Base-by-base conservation (phyloP, 164 flowering plant species). In the Hamamelis virginiana region DNA sequence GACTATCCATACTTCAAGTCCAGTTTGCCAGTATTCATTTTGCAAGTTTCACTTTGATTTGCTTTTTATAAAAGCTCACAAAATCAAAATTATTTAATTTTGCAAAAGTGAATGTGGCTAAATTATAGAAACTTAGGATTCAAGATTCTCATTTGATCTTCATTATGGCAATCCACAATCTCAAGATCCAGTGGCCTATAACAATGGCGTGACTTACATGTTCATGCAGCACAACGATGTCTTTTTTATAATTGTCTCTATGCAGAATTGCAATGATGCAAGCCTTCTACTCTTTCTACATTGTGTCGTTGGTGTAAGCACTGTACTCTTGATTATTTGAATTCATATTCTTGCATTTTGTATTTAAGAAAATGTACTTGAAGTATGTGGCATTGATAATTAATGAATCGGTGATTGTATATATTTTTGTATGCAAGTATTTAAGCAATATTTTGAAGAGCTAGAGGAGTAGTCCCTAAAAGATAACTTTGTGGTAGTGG, bases 181-280 rank as follows among this genome's bases (percentile, higher is more conserved):
- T 23, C 96, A 91, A 65, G 89, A 90, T 80, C 99, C 99, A 19
- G 97, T 95, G 12, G 97, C 86, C 48, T 81, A 85, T 63, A 97
- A 92, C 72, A 83, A 85, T 87, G 99, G 98, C 10, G 85, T 95
- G 12, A 79, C 90, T 0, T 92, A 95, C 79, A 83, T 95, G 96
- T 92, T 88, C 68, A 83, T 95, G 69, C 97, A 92, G 71, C 97
- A 95, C 72, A 92, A 74, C 74, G 92, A 95, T 78, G 87, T 95
- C 33, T 92, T 87, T 80, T 67, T 95, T 73, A 92, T 95, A 96
- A 80, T 75, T 0, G 97, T 97, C 13, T 65, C 98, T 8, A 80
- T 97, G 77, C 98, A 95, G 81, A 95, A 95, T 74, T 89, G 97
- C 74, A 95, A 95, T 80, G 98, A 94, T n/a, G 97, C 97, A 9